These are phyloP conservation scores for Dimargaris verticillata DNA, from an alignment of 192 early-diverging fungal genomes.

Conservation along the genomic window DNA sequence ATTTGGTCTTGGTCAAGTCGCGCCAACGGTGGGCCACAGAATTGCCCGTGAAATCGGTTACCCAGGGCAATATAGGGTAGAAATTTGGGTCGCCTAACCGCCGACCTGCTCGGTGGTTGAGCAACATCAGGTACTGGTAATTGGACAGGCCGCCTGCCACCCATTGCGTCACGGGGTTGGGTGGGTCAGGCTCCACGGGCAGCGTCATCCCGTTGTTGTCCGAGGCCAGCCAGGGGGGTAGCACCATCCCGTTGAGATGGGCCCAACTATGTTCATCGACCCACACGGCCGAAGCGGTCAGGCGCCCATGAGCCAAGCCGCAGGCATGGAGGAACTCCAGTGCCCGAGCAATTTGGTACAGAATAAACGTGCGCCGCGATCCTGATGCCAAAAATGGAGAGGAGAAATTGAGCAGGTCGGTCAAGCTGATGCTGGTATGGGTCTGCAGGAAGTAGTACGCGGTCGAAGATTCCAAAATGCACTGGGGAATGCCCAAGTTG, in stretches of 20 bases:
- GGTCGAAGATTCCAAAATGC: background rate
- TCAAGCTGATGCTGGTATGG: background rate
- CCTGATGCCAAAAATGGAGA: background rate
- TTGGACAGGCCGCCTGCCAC: background rate
- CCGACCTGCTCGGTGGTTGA: conserved; percentile 25
- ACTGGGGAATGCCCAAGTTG: background rate
- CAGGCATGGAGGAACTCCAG: conserved; percentile 31
- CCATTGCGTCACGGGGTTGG: conserved; percentile 9
- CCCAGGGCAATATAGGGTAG: conserved; percentile 53
- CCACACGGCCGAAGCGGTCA: conserved; percentile 3
- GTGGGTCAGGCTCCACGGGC: background rate
- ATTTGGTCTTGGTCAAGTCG: conserved; percentile 46
- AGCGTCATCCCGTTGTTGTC: background rate
- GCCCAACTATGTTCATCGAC: conserved; percentile 6
- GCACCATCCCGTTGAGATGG: background rate
- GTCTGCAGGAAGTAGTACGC: background rate
- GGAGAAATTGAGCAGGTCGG: conserved; percentile 4
- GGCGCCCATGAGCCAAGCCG: conserved; percentile 39
- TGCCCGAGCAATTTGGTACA: conserved; percentile 36
- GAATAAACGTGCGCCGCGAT: conserved; percentile 21
- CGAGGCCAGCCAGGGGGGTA: background rate
- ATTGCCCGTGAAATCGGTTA: conserved; percentile 43
- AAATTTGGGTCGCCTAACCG: conserved; percentile 44
- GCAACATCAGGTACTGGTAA: conserved; percentile 6
- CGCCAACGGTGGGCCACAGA: conserved; percentile 31